phyloP scores from a whole-genome alignment of 352 stramenopile species.

The Peronospora farinosa region DNA sequence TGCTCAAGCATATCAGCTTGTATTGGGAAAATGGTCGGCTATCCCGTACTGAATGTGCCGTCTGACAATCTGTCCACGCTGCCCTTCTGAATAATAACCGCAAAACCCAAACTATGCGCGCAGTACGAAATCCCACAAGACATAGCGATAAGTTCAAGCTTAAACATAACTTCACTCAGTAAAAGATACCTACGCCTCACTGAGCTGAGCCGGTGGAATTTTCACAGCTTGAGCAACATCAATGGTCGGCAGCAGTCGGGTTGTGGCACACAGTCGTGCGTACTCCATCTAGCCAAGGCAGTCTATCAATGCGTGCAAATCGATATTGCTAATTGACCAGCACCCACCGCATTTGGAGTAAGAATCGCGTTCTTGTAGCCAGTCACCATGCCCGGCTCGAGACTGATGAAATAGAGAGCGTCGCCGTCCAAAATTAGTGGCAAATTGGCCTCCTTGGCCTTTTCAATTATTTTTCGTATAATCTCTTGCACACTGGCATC shows the following conservation, averaged over 20 bases:
- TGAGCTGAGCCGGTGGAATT: conserved; percentile 47
- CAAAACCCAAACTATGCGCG: conserved; percentile 51
- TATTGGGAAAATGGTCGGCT: not conserved
- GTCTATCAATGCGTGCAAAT: conserved; percentile 2
- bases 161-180: not conserved
- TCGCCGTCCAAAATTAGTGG: conserved; percentile 94
- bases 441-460: conserved; percentile 59
- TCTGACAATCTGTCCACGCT: conserved; percentile 75
- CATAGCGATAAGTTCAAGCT: not conserved
- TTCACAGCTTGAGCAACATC: conserved; percentile 44
- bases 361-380: conserved; percentile 81
- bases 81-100: conserved; percentile 86
- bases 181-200: conserved; percentile 42
- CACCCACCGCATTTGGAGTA: conserved; percentile 88
- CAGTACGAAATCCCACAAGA: not conserved
- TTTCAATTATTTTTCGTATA: conserved; percentile 55
- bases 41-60: conserved; percentile 44
- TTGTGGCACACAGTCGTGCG: conserved; percentile 54
- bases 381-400: conserved; percentile 54
- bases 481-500: conserved; percentile 84
- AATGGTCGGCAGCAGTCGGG: conserved; percentile 34
- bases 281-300: conserved; percentile 72
- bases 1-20: not conserved
- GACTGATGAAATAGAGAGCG: conserved; percentile 86
- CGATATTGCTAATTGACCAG: not conserved